Evolutionary conservation across 176 grass and related monocot species (phyloP).

Genomic region (Aegilops bicornis): DNA sequence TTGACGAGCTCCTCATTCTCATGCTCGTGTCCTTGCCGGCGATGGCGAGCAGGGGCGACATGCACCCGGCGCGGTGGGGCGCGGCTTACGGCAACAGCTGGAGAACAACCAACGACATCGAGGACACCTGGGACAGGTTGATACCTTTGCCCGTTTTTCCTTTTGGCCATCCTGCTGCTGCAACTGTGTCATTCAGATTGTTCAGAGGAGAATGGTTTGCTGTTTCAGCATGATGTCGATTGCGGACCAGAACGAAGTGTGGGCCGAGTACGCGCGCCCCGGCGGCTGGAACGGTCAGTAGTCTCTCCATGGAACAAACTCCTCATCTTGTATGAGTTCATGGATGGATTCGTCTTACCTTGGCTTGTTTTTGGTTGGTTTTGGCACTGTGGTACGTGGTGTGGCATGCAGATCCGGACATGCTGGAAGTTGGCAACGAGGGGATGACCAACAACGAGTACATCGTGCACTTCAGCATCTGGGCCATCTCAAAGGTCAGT

Average conservation of each 20-base stretch:
- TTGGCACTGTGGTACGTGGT: background rate
- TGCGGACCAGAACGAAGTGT: constrained; percentile 91
- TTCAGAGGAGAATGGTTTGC: background rate
- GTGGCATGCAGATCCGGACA: constrained; percentile 61
- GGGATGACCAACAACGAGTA: constrained; percentile 83
- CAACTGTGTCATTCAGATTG: background rate
- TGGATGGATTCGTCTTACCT: background rate
- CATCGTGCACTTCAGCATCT: constrained; percentile 81
- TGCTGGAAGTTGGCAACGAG: constrained; percentile 95
- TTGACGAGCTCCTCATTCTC: background rate
- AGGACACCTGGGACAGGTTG: constrained; percentile 80
- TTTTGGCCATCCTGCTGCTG: background rate
- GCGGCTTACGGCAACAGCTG: constrained; percentile 79
- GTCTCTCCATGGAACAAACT: background rate
- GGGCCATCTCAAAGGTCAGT: constrained; percentile 85
- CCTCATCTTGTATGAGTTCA: background rate
- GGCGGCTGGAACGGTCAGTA: constrained; percentile 82
- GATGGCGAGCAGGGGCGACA: constrained; percentile 65
- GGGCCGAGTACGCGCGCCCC: constrained; percentile 77
- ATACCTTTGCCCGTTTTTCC: background rate
- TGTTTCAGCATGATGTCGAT: constrained; percentile 66
- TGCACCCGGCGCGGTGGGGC: constrained; percentile 89
- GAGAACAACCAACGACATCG: constrained; percentile 85
- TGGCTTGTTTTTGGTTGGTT: background rate
- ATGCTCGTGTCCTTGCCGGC: background rate